Conservation (phyloP, 2,329 filamentous ascomycete genomes). For the Monosporascus cannonballus region DNA sequence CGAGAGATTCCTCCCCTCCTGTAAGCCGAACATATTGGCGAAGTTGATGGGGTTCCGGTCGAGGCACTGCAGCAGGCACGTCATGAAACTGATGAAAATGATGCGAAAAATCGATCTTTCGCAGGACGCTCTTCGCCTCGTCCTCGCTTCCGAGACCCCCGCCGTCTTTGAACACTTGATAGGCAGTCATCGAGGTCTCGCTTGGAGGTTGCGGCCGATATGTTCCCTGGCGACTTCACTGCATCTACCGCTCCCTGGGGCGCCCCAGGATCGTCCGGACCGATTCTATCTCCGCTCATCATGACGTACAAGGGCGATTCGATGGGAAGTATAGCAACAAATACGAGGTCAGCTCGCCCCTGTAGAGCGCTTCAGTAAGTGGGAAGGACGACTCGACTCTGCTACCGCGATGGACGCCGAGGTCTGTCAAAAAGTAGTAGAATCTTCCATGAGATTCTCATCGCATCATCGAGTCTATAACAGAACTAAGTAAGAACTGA, state of each 20-base stretch:
- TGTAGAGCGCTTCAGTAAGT: not conserved
- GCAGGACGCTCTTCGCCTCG: slow-evolving; percentile 23
- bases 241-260: slow-evolving; percentile 4
- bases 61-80: slow-evolving; percentile 28
- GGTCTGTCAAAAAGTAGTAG: too few species aligned
- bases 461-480: too few species aligned
- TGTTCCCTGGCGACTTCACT: slow-evolving; percentile 6
- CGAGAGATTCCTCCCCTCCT: slow-evolving; percentile 38
- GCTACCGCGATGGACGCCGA: too few species aligned
- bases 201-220: slow-evolving; percentile 11
- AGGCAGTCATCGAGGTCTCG: slow-evolving; percentile 25
- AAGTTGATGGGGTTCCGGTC: slow-evolving; percentile 43
- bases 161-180: slow-evolving; percentile 22
- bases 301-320: not conserved
- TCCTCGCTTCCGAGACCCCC: slow-evolving; percentile 16
- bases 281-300: slow-evolving; percentile 7
- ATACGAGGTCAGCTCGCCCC: not conserved
- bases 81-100: slow-evolving; percentile 24
- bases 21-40: slow-evolving; percentile 41
- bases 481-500: too few species aligned
- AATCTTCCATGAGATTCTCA: too few species aligned
- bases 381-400: too few species aligned
- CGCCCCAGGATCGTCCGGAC: slow-evolving; percentile 3
- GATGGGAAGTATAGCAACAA: not conserved
- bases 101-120: slow-evolving; percentile 26